Evolutionary conservation across 2,329 filamentous ascomycete species (phyloP), one percentile per base, ranked within the genome.

Genomic region (Paradendryphiella salina): DNA sequence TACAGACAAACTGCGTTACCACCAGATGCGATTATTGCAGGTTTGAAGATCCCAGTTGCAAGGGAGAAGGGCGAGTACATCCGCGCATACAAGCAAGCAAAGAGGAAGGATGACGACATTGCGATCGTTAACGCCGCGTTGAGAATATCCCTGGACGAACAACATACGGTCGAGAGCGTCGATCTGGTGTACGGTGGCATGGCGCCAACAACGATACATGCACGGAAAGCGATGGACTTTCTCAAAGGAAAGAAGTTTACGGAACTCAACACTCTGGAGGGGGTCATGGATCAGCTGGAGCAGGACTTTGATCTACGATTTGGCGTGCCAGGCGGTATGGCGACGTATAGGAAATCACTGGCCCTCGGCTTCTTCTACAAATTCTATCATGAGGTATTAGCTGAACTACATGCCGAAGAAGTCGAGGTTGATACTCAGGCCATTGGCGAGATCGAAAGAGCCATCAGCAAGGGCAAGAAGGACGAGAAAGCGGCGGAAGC

Each of bases 51-150:
- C 36, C 94, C 94, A 0, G 76, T 89, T 2, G 87, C 89, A 0
- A 80, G 80, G 2, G 81, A 85, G 45, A 88, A 87, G 64, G 87
- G 89, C 3, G 94, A 97, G 69, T 90, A 86, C 68, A 87, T 96
- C 70, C 83, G 88, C 35, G 87, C 93, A 1, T 97, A 96, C 75
- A 99, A 99, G 75, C 93, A 97, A 72, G 85, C 94, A 0, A 99
- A 99, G 78, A 80, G 94, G 60, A 97, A 97, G 70, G 94, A 99
- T 64, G 94, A 99, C 65, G 94, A 99, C 69, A 97, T 99, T 69
- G 94, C 94, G 2, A 97, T 99, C 63, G 94, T 97, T 18, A 97
- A 95, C 40, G 85, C 88, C 21, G 91, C 93, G 1, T 74, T 97
- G 50, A 84, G 90, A 29, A 80, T 97, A 4, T 83, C 82, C 4